Base-by-base conservation (phyloP, 805 yeast species). In the Ogataea angusta region DNA sequence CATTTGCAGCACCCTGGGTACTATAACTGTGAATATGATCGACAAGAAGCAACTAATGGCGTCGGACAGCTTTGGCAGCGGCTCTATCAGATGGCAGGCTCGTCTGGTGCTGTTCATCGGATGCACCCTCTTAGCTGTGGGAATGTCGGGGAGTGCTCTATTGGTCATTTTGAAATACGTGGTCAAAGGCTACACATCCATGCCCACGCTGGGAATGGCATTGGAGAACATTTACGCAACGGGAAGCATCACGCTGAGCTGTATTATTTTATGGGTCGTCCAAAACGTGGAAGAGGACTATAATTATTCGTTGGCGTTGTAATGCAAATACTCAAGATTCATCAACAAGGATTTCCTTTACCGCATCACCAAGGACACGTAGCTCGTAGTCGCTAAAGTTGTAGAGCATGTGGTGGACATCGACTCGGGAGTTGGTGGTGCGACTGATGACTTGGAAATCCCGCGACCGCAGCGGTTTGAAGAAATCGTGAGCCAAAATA, bases 211-310 rank as follows among this genome's bases (percentile, higher is more conserved):
- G 39, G 91, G 93, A 4, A 89, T 93, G 96, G 99, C 98, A 13
- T 75, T 88, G 16, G 80, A 87, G 43, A 91, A 91, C 64, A 90
- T 93, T 29, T 75, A 84, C 16, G 80, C 87, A 32, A 88, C 90
- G 55, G 75, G 78, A 6, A 70, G 83, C 46, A 78, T 91, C 25
- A 85, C 91, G 88, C 66, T 87, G 53, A 88, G 97, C 68, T 90
- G 97, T 63, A 78, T 87, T 34, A 72, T 82, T 7, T 68, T 93
- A 54, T 93, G 99, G 99, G 69, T 91, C 39, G 88, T 96, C 16
- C 98, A 91, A 61, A 93, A 89, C 61, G 82, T 89, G 44, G 97
- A 93, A 62, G 98, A 93, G 58, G 98, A 91, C 63, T 91, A 90
- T 65, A 85, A 95, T 48, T 91, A 93, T 61, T 84, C 95, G 33